Evolutionary conservation across 768 basidiomycete genomes (phyloP), one percentile per base, ranked within the genome.

Genomic region (Tubosaeta sp.): DNA sequence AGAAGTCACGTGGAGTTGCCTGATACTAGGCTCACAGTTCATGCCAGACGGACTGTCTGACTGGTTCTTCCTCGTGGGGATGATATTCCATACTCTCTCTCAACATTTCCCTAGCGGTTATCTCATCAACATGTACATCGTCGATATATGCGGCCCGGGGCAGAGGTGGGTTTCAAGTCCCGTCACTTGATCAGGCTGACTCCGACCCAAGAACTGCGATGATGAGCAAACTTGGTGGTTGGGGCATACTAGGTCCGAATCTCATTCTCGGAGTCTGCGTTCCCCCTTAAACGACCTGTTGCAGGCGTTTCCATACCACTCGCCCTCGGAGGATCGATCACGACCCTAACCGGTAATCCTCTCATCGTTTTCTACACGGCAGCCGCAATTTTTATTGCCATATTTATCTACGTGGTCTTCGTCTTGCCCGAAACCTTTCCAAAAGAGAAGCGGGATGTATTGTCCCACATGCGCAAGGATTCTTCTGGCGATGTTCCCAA

Each of bases 401-500:
- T 43, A 16, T 50, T 67, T 31, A 16, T 69, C 11, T 71, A 68
- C 37, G 51, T 62, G 1, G 27, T 46, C n/a, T 45, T 48, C 11
- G 16, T 67, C 22, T 59, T 71, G 4, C 69, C 70, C 1, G 70
- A 72, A 52, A 63, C 70, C 11, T 65, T 71, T 19, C 56, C 64
- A 0, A 48, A 67, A 32, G 55, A 60, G 12, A 65, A 62, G 26
- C 56, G 63, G 17, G 56, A 57, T 0, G 55, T 55, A 26, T 45
- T 67, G 1, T 59, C 52, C 4, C 42, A 17, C 13, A 46, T 57
- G 39, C 48, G 33, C 3, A 22, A 9, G 5, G 60, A 52, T 13
- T 22, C 45, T 19, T 39, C 50, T 12, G 3, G 43, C 5, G 16
- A 31, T 10, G n/a, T 5, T 10, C 27, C 58, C 2, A 12, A 26